A percentile compares a stretch with the other conserved stretches of the same genome.
Conservation (phyloP, 202 grass and related monocot species). For the Musa balbisiana region DNA sequence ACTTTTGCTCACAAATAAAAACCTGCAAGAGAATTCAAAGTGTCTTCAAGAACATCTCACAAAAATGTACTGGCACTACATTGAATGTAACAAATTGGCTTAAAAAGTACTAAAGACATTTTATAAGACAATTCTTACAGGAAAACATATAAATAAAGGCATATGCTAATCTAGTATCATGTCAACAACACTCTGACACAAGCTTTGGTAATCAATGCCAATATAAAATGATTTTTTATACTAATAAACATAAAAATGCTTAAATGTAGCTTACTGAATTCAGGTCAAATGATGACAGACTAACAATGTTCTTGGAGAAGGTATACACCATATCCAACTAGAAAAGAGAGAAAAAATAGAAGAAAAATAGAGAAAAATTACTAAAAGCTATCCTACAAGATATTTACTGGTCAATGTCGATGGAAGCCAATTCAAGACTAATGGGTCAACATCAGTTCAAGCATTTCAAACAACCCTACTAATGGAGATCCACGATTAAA, state of each 20-base stretch:
- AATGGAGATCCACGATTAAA: neutral
- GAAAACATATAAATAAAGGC: neutral
- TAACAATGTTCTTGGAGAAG: neutral
- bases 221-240: neutral
- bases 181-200: neutral
- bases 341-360: neutral
- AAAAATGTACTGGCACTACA: neutral
- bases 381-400: neutral
- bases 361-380: neutral
- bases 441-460: neutral
- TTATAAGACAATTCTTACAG: neutral
- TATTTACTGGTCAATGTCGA: neutral
- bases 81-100: neutral
- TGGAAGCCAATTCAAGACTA: neutral
- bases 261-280: too few species aligned
- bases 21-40: constrained; percentile 31
- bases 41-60: neutral
- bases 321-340: neutral
- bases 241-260: neutral
- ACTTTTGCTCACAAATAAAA: constrained; percentile 96
- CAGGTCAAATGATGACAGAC: neutral
- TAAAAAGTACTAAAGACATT: neutral
- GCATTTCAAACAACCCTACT: too few species aligned
- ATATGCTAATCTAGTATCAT: neutral
- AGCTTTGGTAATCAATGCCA: neutral